Evolutionary conservation across 768 basidiomycete genomes (phyloP), one percentile per base, ranked within the genome.

Genomic region (Termitomyces sp.): DNA sequence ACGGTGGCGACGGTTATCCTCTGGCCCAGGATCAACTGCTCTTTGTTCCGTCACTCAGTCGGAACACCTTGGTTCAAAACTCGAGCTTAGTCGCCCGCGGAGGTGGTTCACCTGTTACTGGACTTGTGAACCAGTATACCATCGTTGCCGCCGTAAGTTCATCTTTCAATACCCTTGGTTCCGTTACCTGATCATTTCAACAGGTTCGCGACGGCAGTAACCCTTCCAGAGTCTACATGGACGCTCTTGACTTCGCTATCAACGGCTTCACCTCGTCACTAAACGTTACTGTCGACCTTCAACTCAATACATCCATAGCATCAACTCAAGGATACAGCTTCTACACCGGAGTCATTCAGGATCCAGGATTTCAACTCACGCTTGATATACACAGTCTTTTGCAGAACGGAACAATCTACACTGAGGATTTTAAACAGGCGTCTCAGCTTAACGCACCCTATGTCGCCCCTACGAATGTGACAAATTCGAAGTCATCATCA

Each of bases 11-110:
- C 24, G 72, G 72, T n/a, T 81, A 80, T 62, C 61, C 67, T 15
- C 61, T 79, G 16, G 67, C 69, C 41, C 79, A 81, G 62, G 80
- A 81, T 62, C 67, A 73, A 33, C 55, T 80, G 4, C 62, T 81
- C 37, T 78, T 77, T 55, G 75, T 75, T 7, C 79, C 78, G 7
- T 74, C 69, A 64, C 61, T 73, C 59, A 78, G 77, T 58, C 67
- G 66, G 15, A 63, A 67, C 39, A 65, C 65, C 20, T 58, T 69
- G 6, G 61, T 65, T 13, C 62, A 63, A 16, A 61, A 58, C 20
- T 47, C 57, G 11, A 61, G 57, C 16, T 27, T 55, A 24, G 49
- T 54, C 63, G 48, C 70, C 69, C 63, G 67, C 54, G 56, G 64
- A 61, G 53, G 61, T 61, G 67, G 71, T 64, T 50, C 63, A 61